Evolutionary conservation across 257 asterid genomes (phyloP).

Genomic region (Primulina huaijiensis): DNA sequence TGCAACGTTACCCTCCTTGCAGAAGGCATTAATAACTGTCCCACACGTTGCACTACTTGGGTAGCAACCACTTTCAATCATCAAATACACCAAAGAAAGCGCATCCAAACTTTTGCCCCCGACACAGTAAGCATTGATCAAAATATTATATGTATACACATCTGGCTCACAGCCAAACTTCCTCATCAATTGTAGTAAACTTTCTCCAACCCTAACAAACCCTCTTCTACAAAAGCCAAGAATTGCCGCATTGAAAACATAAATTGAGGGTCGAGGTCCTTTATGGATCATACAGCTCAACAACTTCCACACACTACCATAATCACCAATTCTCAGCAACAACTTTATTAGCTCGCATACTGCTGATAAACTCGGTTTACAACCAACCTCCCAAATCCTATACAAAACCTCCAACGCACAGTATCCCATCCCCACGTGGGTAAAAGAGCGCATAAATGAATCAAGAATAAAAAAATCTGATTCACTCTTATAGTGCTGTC

Average conservation of each 20-base stretch:
- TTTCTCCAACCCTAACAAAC: conserved; percentile 51
- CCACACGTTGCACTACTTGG: conserved; percentile 68
- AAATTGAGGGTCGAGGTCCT: conserved; percentile 65
- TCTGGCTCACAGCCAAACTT: conserved; percentile 74
- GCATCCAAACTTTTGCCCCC: conserved; percentile 69
- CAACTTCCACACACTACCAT: conserved; percentile 73
- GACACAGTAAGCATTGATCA: conserved; percentile 77
- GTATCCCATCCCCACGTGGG: conserved; percentile 58
- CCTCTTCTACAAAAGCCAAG: conserved; percentile 84
- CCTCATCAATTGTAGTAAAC: conserved; percentile 65
- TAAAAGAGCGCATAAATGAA: conserved; percentile 75
- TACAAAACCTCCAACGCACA: conserved; percentile 59
- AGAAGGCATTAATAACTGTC: conserved; percentile 58
- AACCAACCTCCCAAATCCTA: conserved; percentile 66
- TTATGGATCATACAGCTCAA: conserved; percentile 57
- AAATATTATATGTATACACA: conserved; percentile 59
- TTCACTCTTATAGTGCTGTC: conserved; percentile 34
- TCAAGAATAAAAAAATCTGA: conserved; percentile 61
- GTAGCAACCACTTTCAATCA: conserved; percentile 63
- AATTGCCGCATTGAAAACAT: conserved; percentile 61
- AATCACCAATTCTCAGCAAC: conserved; percentile 67
- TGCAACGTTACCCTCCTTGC: conserved; percentile 77
- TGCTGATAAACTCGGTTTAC: conserved; percentile 64
- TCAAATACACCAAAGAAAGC: conserved; percentile 49
- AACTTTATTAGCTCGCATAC: conserved; percentile 53